Base-by-base conservation (phyloP, 352 stramenopile species). In the Phytophthora hibernalis region DNA sequence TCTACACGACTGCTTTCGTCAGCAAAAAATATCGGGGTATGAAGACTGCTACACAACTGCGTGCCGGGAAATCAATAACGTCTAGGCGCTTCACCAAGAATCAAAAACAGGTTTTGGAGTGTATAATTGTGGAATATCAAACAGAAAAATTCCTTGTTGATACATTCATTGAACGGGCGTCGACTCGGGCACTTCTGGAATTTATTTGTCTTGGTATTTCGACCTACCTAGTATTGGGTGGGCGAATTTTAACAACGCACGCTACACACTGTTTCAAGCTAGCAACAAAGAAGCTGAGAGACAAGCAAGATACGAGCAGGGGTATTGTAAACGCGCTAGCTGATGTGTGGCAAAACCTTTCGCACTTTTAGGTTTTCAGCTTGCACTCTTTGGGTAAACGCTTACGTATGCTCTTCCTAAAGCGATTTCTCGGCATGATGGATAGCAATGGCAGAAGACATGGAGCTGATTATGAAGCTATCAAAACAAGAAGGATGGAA, bases 371-470 rank as follows among this genome's bases (percentile, higher is more conserved):
- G 42, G 42, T 9, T 48, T 48, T 28, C 18, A 48, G 42, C 42
- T 48, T 4, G 18, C 1, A 10, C 42, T 48, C 13, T 48, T 30
- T n/a, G n/a, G n/a, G n/a, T 9, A 18, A 18, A 28, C 6, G 16
- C 42, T 48, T 48, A 48, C 42, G 42, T 48, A 48, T 48, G 42
- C 42, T 8, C 42, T 28, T 48, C 42, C 42, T 48, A 24, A 48
- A 15, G 42, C 18, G 16, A 9, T n/a, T 10, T 28, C 18, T 15
- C 16, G 42, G 8, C 42, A 48, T 30, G 42, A 48, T 28, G 42
- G 5, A 6, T 28, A 18, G 18, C 18, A 21, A 48, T 48, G 42
- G 42, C 42, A 5, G 42, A 48, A 15, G 42, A 48, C 1, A 48
- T 28, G 42, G 42, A 48, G 42, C 4, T 28, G 6, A 48, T 48